Evolutionary conservation across 1,284 basidiomycete genomes (phyloP).

Genomic region (Vanrija pseudolonga): DNA sequence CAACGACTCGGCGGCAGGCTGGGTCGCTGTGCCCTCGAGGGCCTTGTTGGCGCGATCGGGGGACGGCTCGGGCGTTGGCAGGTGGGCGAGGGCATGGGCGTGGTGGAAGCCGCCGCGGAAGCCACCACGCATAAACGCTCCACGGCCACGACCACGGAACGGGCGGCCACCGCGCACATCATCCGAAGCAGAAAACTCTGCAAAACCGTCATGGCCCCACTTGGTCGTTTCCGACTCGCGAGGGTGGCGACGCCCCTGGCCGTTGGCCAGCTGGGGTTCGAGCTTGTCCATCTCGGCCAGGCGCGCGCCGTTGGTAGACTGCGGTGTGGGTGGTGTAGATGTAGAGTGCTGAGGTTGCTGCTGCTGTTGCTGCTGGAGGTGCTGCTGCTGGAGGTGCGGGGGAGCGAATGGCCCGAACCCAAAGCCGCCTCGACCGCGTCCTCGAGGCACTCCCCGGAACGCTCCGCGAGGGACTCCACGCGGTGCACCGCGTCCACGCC

Average conservation of each 20-base stretch:
- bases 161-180: slow-evolving; percentile 9
- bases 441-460: slow-evolving; percentile 9
- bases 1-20: slow-evolving; percentile 23
- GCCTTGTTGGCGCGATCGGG: slow-evolving; percentile 13
- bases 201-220: slow-evolving; percentile 44
- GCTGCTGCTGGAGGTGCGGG: background rate
- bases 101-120: slow-evolving; percentile 6
- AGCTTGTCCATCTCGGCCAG: slow-evolving; percentile 34
- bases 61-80: slow-evolving; percentile 16
- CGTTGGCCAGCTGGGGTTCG: slow-evolving; percentile 20
- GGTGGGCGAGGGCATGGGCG: background rate
- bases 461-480: slow-evolving; percentile 18
- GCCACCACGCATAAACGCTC: background rate
- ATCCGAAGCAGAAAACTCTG: slow-evolving; percentile 18
- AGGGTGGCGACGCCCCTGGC: background rate
- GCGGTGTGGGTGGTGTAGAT: background rate
- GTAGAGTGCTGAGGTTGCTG: slow-evolving; percentile 1
- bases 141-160: slow-evolving; percentile 13
- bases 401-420: background rate
- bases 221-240: slow-evolving; percentile 4
- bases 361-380: background rate
- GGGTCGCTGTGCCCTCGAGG: slow-evolving; percentile 13
- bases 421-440: slow-evolving; percentile 3
- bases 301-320: background rate
- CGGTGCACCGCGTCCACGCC: slow-evolving; percentile 63